These are phyloP conservation scores for Botrytis deweyae DNA, from an alignment of 2,329 filamentous ascomycete genomes.

Conservation along the genomic window DNA sequence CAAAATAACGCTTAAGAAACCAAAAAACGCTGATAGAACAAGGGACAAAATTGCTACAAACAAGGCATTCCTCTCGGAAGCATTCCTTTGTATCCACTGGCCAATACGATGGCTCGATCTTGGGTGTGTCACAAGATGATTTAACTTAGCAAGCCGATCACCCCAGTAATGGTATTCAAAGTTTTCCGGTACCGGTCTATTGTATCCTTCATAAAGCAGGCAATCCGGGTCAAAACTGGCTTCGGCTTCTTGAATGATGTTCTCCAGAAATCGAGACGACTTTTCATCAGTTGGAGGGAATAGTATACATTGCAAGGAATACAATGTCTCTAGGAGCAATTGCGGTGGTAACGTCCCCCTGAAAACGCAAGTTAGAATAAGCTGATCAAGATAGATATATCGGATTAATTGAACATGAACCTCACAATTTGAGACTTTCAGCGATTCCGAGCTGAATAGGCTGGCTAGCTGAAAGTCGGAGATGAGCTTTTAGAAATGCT, in stretches of 20 bases:
- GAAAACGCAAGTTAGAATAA: not conserved
- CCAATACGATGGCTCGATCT: not conserved
- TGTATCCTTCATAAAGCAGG: not conserved
- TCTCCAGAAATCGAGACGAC: not conserved
- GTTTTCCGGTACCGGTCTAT: not conserved
- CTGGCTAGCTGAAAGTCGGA: not conserved
- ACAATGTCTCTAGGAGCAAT: not conserved
- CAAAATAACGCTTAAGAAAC: not conserved
- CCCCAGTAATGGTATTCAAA: not conserved
- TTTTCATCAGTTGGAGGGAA: not conserved
- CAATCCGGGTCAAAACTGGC: not conserved
- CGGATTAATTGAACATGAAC: not conserved
- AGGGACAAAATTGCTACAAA: not conserved
- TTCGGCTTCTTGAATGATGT: not conserved
- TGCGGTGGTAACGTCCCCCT: not conserved
- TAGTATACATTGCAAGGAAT: not conserved
- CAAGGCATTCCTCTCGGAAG: not conserved
- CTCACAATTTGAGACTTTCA: not conserved
- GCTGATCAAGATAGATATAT: not conserved
- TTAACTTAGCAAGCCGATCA: not conserved
- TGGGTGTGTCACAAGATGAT: not conserved
- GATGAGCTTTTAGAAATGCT: not conserved
- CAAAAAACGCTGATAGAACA: not conserved
- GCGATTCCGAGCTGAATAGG: not conserved
- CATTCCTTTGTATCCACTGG: not conserved